Evolutionary conservation across 148 eudicot genomes (phyloP).

Genomic region (Silene conica): DNA sequence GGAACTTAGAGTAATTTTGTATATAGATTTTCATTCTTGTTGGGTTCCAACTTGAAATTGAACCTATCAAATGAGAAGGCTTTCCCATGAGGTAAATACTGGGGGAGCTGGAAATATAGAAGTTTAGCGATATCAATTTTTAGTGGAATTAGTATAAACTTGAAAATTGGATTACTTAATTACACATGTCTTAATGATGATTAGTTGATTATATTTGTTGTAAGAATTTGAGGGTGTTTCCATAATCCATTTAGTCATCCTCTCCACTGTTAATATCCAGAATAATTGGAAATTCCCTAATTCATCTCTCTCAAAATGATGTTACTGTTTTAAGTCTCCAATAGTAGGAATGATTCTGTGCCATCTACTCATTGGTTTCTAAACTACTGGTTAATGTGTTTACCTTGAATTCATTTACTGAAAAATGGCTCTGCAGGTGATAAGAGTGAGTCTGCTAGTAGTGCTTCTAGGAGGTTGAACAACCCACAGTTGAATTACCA

Average conservation of each 20-base stretch:
- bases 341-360: background rate
- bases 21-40: background rate
- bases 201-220: background rate
- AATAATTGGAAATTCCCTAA: background rate
- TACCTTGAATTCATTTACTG: background rate
- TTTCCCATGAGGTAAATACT: background rate
- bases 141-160: slow-evolving; percentile 5
- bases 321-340: background rate
- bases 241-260: background rate
- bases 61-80: background rate
- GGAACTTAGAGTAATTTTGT: background rate
- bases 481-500: slow-evolving; percentile 57
- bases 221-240: background rate
- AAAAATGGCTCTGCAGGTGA: slow-evolving; percentile 33
- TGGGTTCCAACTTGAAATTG: background rate
- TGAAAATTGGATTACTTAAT: background rate
- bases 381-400: background rate
- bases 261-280: background rate
- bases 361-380: background rate
- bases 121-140: background rate
- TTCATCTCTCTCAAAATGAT: background rate
- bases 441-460: slow-evolving; percentile 25
- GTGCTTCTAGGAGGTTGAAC: slow-evolving; percentile 36
- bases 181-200: background rate
- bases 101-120: background rate